A percentile compares a stretch with the other conserved stretches of the same genome.
Conservation (phyloP, 2,329 filamentous ascomycete genomes). For the Fonsecaea pedrosoi region DNA sequence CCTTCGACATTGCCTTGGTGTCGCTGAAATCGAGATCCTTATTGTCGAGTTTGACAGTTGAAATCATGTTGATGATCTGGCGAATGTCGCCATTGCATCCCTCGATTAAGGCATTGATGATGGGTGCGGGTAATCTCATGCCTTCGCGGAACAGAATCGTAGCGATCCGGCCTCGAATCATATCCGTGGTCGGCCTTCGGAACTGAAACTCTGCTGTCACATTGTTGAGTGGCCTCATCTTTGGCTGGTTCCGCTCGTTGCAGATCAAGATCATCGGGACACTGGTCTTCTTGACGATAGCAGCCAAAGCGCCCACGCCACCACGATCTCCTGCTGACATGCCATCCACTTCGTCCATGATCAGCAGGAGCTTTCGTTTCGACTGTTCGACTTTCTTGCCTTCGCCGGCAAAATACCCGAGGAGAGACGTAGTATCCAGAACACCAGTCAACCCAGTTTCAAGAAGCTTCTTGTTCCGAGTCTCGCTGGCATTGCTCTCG, state of each 20-base stretch:
- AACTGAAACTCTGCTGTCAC: slow-evolving; percentile 86
- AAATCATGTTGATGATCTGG: slow-evolving; percentile 98
- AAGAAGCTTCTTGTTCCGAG: slow-evolving; percentile 93
- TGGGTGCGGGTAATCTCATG: slow-evolving; percentile 79
- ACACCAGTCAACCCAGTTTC: slow-evolving; percentile 88
- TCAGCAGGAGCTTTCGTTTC: slow-evolving; percentile 92
- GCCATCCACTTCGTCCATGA: slow-evolving; percentile 99
- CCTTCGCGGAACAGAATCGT: slow-evolving; percentile 94
- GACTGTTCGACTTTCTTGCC: slow-evolving; percentile 77
- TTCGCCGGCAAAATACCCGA: slow-evolving; percentile 87
- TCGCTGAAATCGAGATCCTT: slow-evolving; percentile 73
- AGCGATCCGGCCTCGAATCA: slow-evolving; percentile 89
- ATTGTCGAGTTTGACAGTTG: slow-evolving; percentile 88
- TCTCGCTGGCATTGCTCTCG: slow-evolving; percentile 95
- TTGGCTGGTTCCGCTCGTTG: slow-evolving; percentile 89
- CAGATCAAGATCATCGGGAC: slow-evolving; percentile 97
- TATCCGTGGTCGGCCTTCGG: slow-evolving; percentile 84
- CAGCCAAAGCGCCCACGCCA: slow-evolving; percentile 90
- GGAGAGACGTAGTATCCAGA: slow-evolving; percentile 88
- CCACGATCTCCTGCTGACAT: slow-evolving; percentile 98
- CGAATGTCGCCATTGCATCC: slow-evolving; percentile 95
- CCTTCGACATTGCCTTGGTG: slow-evolving; percentile 92
- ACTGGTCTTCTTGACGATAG: slow-evolving; percentile 92
- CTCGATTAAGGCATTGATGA: slow-evolving; percentile 92
- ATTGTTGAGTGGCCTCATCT: slow-evolving; percentile 98